phyloP scores from a whole-genome alignment of 805 yeast species.

The Cyberlindnera lachancei region DNA sequence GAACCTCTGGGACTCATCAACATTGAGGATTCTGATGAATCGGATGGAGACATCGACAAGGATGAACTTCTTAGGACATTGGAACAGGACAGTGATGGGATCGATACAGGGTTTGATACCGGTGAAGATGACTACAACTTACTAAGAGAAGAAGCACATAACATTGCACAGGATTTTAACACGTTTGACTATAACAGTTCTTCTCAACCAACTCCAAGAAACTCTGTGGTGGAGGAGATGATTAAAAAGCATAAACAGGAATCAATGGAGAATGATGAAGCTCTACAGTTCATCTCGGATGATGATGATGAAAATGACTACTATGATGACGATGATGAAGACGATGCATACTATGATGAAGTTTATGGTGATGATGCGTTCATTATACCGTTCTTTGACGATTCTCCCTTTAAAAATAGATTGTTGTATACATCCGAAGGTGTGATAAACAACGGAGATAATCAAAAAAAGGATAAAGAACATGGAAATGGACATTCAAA shows the following conservation, averaged over 20 bases:
- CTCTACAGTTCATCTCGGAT: constrained; percentile 26
- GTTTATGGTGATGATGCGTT: constrained; percentile 36
- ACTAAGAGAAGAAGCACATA: constrained; percentile 35
- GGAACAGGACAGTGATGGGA: constrained; percentile 27
- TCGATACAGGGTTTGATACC: constrained; percentile 29
- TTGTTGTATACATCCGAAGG: constrained; percentile 12
- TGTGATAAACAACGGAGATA: constrained; percentile 3
- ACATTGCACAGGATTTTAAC: constrained; percentile 32
- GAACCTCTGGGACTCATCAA: constrained; percentile 19
- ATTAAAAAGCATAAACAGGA: constrained; percentile 38
- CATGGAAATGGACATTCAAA: too few relatives aligned
- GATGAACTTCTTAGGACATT: constrained; percentile 34
- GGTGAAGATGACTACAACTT: constrained; percentile 29
- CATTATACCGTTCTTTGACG: constrained; percentile 35
- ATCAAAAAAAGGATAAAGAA: constrained; percentile 2
- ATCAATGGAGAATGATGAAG: constrained; percentile 29
- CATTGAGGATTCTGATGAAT: constrained; percentile 28
- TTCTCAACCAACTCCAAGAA: constrained; percentile 26
- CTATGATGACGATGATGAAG: constrained; percentile 21
- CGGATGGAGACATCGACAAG: constrained; percentile 49
- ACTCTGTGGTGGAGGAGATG: constrained; percentile 25
- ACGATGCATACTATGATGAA: constrained; percentile 15
- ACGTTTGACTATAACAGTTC: constrained; percentile 23
- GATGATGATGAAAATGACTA: constrained; percentile 22
- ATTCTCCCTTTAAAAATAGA: constrained; percentile 22